These are phyloP conservation scores for Aspergillus spinulosporus DNA, from an alignment of 2,329 filamentous ascomycete species.

Conservation along the genomic window DNA sequence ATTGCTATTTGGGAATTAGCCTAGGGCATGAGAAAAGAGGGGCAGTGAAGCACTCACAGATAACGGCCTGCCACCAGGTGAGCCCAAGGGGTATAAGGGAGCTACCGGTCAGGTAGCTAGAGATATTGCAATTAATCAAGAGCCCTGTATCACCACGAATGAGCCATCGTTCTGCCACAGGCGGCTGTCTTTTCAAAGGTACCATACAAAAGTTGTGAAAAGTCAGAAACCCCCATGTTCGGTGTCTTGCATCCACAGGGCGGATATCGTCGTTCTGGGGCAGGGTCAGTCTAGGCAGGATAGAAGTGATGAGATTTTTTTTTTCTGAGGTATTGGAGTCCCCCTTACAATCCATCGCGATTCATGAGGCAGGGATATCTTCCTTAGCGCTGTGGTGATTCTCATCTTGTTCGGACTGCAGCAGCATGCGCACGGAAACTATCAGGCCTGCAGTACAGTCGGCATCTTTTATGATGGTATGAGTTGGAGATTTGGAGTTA, in stretches of 20 bases:
- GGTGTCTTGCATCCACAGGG: conserved; percentile 46
- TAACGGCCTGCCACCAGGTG: conserved; percentile 36
- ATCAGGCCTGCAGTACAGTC: too few relatives aligned
- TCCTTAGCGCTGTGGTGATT: too few relatives aligned
- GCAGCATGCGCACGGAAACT: too few relatives aligned
- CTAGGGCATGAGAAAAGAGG: background rate
- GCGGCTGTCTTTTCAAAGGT: conserved; percentile 26
- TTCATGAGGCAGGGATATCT: too few relatives aligned
- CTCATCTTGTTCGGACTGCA: too few relatives aligned
- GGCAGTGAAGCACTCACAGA: conserved; percentile 22
- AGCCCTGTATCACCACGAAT: conserved; percentile 34
- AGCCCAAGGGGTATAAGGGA: conserved; percentile 38
- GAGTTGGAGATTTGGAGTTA: too few relatives aligned
- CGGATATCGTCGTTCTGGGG: conserved; percentile 52
- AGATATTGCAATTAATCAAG: conserved; percentile 48
- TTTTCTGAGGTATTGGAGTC: too few relatives aligned
- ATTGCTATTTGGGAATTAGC: conserved; percentile 13
- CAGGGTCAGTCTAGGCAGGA: background rate
- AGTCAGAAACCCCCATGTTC: conserved; percentile 47
- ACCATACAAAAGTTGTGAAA: conserved; percentile 47
- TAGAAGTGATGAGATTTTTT: background rate
- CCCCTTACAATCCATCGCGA: too few relatives aligned
- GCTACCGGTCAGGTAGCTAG: conserved; percentile 36
- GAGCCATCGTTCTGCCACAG: too few relatives aligned
- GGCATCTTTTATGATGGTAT: too few relatives aligned